Evolutionary conservation across 306 rosid genomes (phyloP), one percentile per base, ranked within the genome.

Genomic region (Crotalaria pallida): DNA sequence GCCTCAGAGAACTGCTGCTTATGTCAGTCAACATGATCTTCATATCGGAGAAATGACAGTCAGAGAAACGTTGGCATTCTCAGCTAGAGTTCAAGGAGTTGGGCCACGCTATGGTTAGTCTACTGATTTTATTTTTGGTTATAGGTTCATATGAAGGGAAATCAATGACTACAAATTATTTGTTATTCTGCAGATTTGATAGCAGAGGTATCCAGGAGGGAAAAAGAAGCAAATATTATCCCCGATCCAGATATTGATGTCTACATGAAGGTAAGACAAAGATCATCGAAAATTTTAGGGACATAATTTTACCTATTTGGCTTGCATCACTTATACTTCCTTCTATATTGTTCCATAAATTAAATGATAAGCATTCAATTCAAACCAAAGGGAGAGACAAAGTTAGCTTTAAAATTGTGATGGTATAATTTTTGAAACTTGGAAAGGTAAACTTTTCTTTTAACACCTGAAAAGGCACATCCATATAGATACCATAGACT

Each of bases 61-160:
- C 0, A 76, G 92, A 78, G 92, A 89, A 85, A 89, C 92, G 27
- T 65, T 89, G 75, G 86, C 82, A 13, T 89, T 89, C 81, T 85
- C 96, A 0, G 96, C 96, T 38, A 80, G 84, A 77, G 83, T 88
- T 38, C 96, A 89, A 83, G 96, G 92, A 31, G 85, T 87, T 31
- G 91, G 92, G 18, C 7, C 74, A 11, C 84, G 82, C 57, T 87
- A 87, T 74, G 96, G 96, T 84, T 31, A 59, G 91, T 36, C 6
- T 22, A 3, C 6, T 45, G n/a, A 15, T 44, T 43, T 55, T 43
- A 4, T n/a, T 67, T 49, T 61, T 15, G 1, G 6, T 23, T 49
- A 17, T 1, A 40, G 26, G 48, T 59, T 31, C 70, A 27, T 73
- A 18, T 49, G 27, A 51, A 66, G 16, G 63, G 48, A 67, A 36